Base-by-base conservation (phyloP, 768 basidiomycete species). In the Psilocybe cyanescens region DNA sequence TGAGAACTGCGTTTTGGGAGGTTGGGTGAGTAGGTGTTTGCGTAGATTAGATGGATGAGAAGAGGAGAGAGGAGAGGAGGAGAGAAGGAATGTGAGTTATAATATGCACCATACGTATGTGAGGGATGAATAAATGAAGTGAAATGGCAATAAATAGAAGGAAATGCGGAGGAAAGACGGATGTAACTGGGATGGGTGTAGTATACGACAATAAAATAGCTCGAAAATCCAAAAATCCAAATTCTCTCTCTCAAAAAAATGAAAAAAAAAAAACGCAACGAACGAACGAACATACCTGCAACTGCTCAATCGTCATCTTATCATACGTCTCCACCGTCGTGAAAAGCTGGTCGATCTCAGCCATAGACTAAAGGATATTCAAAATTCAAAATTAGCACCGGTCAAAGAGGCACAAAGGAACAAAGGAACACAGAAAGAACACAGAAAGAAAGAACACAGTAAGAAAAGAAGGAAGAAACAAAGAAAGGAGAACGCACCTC, bases 241-340 rank as follows among this genome's bases (percentile, higher is more conserved):
- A 14, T 1, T 39, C 37, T 39, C 37, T 8, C 14, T 14, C 37
- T 8, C 7, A 3, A 3, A 8, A 31, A 28, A 45, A n/a, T n/a
- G n/a, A 57, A 30, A 47, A 24, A 19, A 11, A 47, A 59, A 50
- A 7, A 19, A 37, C 19, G 24, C 30, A 41, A 24, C 24, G 24
- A 24, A 24, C 1, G 24, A 24, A 24, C 2, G 24, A 30, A 71
- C 78, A 63, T 68, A 81, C 75, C 62, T 75, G 71, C 14, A 95
- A 83, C 67, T 93, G 90, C 57, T 87, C 84, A 60, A 94, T 88
- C 53, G 87, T 90, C 76, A 94, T 91, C 61, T 82, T 80, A 31
- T 91, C 84, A 67, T 92, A 92, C 4, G 78, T 79, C 67, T 95
- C 93, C 30, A 96, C 88, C 0, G 83, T 86, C 5, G 84, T 83